These are phyloP conservation scores for Chlamydomonas incerta DNA, from an alignment of 139 green algal genomes.

Conservation along the genomic window DNA sequence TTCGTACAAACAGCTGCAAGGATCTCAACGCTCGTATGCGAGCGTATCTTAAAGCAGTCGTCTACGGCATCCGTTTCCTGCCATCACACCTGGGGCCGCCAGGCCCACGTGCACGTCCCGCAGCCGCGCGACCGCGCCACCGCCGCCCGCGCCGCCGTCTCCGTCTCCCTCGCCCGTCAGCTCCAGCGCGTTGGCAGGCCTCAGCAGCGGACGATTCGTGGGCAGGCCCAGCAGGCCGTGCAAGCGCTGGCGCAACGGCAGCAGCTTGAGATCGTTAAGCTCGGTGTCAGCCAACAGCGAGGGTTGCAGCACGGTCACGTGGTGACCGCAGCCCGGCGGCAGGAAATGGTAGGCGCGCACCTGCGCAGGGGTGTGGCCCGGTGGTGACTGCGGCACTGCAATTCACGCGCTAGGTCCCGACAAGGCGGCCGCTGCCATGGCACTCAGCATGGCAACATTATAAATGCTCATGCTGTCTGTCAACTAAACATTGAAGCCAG, in stretches of 20 bases:
- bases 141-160: background rate
- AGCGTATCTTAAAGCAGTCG: too few species aligned
- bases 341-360: constrained; percentile 57
- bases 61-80: background rate
- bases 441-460: too few species aligned
- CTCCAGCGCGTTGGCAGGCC: constrained; percentile 71
- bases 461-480: too few species aligned
- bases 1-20: too few species aligned
- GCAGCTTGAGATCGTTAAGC: constrained; percentile 54
- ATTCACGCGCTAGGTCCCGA: too few species aligned
- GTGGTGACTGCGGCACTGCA: too few species aligned
- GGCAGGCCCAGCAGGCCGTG: constrained; percentile 81
- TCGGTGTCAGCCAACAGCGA: constrained; percentile 39
- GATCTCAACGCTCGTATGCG: too few species aligned
- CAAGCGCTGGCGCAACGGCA: constrained; percentile 45
- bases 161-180: background rate
- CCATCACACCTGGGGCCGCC: constrained; percentile 34
- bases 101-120: constrained; percentile 84
- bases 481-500: too few species aligned
- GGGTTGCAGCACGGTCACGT: constrained; percentile 70
- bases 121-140: constrained; percentile 50
- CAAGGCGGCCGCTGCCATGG: too few species aligned
- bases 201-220: constrained; percentile 78
- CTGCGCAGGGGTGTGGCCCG: background rate
- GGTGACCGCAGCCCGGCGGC: constrained; percentile 51